These are phyloP conservation scores for Camelina hispida DNA, from an alignment of 345 rosid species.

Conservation along the genomic window DNA sequence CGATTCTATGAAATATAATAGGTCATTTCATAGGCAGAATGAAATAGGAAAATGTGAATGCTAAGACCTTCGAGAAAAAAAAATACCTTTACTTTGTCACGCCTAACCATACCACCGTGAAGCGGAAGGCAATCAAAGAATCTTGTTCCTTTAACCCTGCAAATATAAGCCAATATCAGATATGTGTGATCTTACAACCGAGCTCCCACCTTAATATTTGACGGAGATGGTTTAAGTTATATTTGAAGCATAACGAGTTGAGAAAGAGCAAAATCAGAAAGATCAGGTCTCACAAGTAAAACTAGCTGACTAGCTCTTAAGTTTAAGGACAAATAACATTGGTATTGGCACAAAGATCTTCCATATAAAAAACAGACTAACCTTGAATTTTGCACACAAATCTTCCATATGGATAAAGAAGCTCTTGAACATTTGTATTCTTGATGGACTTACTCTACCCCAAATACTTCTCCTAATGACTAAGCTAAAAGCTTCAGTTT, in stretches of 20 bases:
- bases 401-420: constrained; percentile 74
- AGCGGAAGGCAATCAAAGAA: constrained; percentile 75
- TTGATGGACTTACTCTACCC: constrained; percentile 6
- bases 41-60: not conserved
- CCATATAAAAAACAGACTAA: too few relatives aligned
- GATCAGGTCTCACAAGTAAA: too few relatives aligned
- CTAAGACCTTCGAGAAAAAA: not conserved
- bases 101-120: constrained; percentile 83
- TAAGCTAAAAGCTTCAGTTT: not conserved
- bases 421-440: constrained; percentile 21
- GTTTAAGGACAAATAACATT: too few relatives aligned
- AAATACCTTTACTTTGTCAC: constrained; percentile 87
- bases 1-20: constrained; percentile 4
- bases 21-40: not conserved
- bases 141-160: constrained; percentile 83
- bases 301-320: too few relatives aligned
- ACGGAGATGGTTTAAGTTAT: not conserved
- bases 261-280: too few relatives aligned
- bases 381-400: constrained; percentile 72
- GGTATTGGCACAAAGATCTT: too few relatives aligned
- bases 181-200: constrained; percentile 19
- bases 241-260: not conserved
- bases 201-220: constrained; percentile 64
- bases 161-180: too few relatives aligned
- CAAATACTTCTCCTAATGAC: not conserved